Conservation (phyloP, 495 filamentous ascomycete species). For the Podospora pseudopauciseta region DNA sequence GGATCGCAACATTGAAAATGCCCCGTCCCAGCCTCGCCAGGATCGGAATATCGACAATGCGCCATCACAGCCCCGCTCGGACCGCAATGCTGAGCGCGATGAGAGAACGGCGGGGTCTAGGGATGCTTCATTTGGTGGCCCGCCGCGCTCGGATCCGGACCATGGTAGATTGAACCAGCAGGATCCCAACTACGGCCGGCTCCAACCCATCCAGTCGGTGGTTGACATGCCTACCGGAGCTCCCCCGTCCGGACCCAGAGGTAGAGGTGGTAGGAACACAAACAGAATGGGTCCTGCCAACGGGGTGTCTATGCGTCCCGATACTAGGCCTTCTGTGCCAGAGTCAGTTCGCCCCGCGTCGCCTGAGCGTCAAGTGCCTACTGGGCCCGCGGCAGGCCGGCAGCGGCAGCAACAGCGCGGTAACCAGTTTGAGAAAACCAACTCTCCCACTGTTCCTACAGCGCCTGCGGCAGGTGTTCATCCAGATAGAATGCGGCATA, state of each 20-base stretch:
- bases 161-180: slow-evolving; percentile 55
- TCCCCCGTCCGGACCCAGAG: slow-evolving; percentile 70
- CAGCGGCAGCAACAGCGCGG: slow-evolving; percentile 22
- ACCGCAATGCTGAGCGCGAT: slow-evolving; percentile 38
- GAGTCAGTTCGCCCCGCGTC: slow-evolving; percentile 40
- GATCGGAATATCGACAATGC: slow-evolving; percentile 34
- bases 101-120: slow-evolving; percentile 35
- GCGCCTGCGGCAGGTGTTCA: slow-evolving; percentile 35
- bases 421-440: slow-evolving; percentile 34
- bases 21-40: slow-evolving; percentile 17
- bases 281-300: slow-evolving; percentile 32
- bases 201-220: slow-evolving; percentile 52
- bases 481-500: slow-evolving; percentile 43
- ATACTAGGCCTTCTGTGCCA: slow-evolving; percentile 33
- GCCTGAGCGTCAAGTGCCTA: slow-evolving; percentile 48
- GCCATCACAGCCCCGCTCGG: slow-evolving; percentile 22
- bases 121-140: slow-evolving; percentile 31
- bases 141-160: slow-evolving; percentile 44
- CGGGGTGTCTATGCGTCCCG: slow-evolving; percentile 34
- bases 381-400: slow-evolving; percentile 42
- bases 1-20: slow-evolving; percentile 33
- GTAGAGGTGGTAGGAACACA: slow-evolving; percentile 42
- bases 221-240: slow-evolving; percentile 35
- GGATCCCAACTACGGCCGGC: slow-evolving; percentile 60
- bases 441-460: slow-evolving; percentile 21